Evolutionary conservation across 2,329 filamentous ascomycete species (phyloP).

Genomic region (Neurospora sp.): DNA sequence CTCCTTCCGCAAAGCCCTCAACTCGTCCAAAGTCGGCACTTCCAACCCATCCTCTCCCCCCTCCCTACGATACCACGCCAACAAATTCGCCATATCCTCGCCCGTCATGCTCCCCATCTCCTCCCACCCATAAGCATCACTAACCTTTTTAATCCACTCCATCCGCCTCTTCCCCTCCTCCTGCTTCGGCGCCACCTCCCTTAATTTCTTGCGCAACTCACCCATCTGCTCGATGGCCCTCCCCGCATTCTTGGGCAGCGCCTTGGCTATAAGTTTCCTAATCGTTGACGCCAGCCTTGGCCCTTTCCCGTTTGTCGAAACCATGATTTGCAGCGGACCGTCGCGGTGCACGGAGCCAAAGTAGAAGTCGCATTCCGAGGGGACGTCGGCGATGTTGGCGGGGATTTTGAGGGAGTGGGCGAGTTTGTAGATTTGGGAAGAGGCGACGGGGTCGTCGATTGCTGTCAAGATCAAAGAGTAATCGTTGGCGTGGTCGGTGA

Average conservation of each 20-base stretch:
- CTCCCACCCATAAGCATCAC: slow-evolving; percentile 75
- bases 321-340: slow-evolving; percentile 94
- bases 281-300: slow-evolving; percentile 84
- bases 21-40: slow-evolving; percentile 44
- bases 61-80: slow-evolving; percentile 58
- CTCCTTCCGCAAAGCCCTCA: slow-evolving; percentile 41
- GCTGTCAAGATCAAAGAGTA: slow-evolving; percentile 85
- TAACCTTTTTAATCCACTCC: slow-evolving; percentile 92
- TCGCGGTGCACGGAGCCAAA: slow-evolving; percentile 94
- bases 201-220: slow-evolving; percentile 43
- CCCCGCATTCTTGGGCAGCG: slow-evolving; percentile 70
- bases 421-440: slow-evolving; percentile 81
- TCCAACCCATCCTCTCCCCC: slow-evolving; percentile 18
- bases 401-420: slow-evolving; percentile 78
- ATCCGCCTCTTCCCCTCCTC: slow-evolving; percentile 80
- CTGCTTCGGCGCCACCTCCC: slow-evolving; percentile 61
- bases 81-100: slow-evolving; percentile 73
- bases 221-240: slow-evolving; percentile 81
- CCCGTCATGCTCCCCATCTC: slow-evolving; percentile 77
- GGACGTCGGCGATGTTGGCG: slow-evolving; percentile 95
- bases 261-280: slow-evolving; percentile 67
- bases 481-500: slow-evolving; percentile 39
- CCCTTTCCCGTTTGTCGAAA: slow-evolving; percentile 95
- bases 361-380: slow-evolving; percentile 96
- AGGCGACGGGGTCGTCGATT: slow-evolving; percentile 88